Evolutionary conservation across 371 early-diverging fungal species (phyloP).

Genomic region (Lichtheimia hyalospora): DNA sequence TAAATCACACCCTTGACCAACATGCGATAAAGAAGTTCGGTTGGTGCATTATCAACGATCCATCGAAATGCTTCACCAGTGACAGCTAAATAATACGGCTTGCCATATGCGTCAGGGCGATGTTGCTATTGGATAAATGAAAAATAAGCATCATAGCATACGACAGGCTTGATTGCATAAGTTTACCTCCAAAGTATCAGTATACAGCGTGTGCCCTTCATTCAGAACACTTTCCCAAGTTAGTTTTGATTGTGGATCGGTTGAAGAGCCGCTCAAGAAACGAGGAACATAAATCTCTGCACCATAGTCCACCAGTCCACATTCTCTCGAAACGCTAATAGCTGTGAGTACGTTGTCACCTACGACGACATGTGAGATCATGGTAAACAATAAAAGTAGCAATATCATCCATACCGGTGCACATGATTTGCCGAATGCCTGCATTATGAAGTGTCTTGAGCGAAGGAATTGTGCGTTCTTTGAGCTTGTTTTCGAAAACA

Average conservation of each 20-base stretch:
- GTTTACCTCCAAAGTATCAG: constrained; percentile 60
- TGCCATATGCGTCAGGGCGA: constrained; percentile 6
- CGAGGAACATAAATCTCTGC: constrained; percentile 60
- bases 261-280: constrained; percentile 54
- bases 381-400: too few species aligned
- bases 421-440: constrained; percentile 96
- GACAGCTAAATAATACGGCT: constrained; percentile 77
- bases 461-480: constrained; percentile 82
- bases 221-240: constrained; percentile 75
- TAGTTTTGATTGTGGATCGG: constrained; percentile 54
- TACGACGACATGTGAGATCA: constrained; percentile 6
- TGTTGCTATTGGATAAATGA: constrained; percentile 2
- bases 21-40: constrained; percentile 74
- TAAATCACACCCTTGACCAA: constrained; percentile 91
- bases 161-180: not conserved
- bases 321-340: constrained; percentile 93
- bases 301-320: constrained; percentile 69
- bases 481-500: constrained; percentile 99
- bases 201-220: constrained; percentile 57
- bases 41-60: constrained; percentile 84
- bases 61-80: constrained; percentile 96
- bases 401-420: constrained; percentile 71
- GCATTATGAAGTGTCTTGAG: constrained; percentile 87
- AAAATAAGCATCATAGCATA: constrained; percentile 1
- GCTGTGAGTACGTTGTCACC: constrained; percentile 98